phyloP scores from a whole-genome alignment of 768 basidiomycete genomes.

The Auricularia cornea region DNA sequence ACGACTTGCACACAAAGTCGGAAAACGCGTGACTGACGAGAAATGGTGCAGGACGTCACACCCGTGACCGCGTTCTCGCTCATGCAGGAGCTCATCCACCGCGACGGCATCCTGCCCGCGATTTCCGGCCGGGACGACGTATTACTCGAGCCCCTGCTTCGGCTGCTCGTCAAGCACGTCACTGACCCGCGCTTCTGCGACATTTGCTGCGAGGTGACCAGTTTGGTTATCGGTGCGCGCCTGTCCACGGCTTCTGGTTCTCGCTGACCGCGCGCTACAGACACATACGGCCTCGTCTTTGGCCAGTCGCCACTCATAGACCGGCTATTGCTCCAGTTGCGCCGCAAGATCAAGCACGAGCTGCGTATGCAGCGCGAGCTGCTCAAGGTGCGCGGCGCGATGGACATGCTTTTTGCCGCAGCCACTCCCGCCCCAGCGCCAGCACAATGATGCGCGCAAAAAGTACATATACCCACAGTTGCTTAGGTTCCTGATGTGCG shows the following conservation, averaged over 20 bases:
- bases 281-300: conserved; percentile 86
- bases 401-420: conserved; percentile 74
- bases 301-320: conserved; percentile 93
- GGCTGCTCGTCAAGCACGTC: conserved; percentile 75
- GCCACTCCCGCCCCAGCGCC: not conserved
- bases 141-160: conserved; percentile 83
- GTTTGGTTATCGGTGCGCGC: conserved; percentile 71
- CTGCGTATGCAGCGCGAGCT: conserved; percentile 84
- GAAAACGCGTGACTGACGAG: no score
- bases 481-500: not conserved
- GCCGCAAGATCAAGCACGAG: conserved; percentile 78
- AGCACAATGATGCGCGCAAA: not conserved
- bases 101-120: conserved; percentile 80
- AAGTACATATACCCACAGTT: not conserved
- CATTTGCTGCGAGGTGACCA: conserved; percentile 71
- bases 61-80: conserved; percentile 84
- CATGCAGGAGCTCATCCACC: conserved; percentile 86
- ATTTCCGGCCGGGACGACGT: conserved; percentile 90
- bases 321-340: conserved; percentile 68
- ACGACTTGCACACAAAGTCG: no score
- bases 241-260: not conserved
- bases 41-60: conserved; percentile 68
- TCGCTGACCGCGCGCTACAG: conserved; percentile 32
- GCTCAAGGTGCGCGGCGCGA: conserved; percentile 69
- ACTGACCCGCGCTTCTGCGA: conserved; percentile 90